Evolutionary conservation across 2,329 filamentous ascomycete genomes (phyloP), one percentile per base, ranked within the genome.

Genomic region (Dryadomyces sulphureus): DNA sequence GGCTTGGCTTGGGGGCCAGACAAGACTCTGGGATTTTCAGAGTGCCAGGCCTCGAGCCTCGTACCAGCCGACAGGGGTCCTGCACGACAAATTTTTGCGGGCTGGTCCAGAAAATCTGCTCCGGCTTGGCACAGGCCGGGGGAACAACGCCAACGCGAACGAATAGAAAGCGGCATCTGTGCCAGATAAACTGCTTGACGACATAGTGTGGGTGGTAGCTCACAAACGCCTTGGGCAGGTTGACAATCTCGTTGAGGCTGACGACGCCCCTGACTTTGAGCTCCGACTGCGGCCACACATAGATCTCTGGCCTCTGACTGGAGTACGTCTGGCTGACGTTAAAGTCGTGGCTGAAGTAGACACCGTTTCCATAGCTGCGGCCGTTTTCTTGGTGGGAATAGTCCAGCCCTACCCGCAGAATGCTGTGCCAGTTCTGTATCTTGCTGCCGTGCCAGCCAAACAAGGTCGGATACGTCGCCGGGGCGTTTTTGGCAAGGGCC

Each of bases 361-460:
- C 82, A 0, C 89, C 89, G 56, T 94, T 49, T 0, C 89, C 89
- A 55, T 53, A 86, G 1, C 80, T 67, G 50, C 89, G 76, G 1
- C 88, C 89, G 58, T 90, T 64, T 0, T 59, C 38, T 0, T 65
- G 62, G 1, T 73, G 60, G 5, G 76, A 73, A 62, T 79, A 94
- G 58, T 94, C 76, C 6, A 95, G 66, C 0, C 89, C 88, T 49
- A 82, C 77, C 27, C 88, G 77, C 51, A 94, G 77, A 54, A 95
- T 94, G 54, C 81, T 84, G 60, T 95, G 89, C 89, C 89, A 94
- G 55, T 94, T 94, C 3, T 60, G 53, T 3, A 94, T 52, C 0
- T 65, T 59, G 55, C 85, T 93, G 6, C 88, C 89, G 59, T 95
- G 89, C 80, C 84, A 94, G 0, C 84, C 86, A 55, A 94, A 87